Conservation (phyloP, 106 monocot genomes). For the Apostasia ramifera region DNA sequence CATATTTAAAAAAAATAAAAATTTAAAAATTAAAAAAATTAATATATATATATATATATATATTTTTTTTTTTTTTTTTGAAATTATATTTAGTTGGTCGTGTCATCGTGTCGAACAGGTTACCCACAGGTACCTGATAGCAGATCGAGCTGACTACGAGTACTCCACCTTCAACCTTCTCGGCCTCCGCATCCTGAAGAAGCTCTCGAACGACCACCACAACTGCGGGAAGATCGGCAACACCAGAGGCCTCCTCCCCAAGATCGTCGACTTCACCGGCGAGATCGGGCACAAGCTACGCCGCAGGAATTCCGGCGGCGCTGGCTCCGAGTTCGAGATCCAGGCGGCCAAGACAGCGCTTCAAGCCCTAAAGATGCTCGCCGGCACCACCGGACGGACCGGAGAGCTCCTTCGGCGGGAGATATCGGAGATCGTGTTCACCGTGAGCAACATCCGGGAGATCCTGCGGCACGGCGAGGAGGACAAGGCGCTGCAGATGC, state of each 20-base stretch:
- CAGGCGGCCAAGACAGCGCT: conserved; percentile 37
- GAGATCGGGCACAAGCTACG: conserved; percentile 4
- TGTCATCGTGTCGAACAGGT: too few species aligned
- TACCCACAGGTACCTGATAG: neutral
- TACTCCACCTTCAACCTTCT: conserved; percentile 35
- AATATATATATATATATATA: too few species aligned
- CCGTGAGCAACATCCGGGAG: conserved; percentile 51
- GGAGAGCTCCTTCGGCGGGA: conserved; percentile 39
- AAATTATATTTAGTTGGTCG: too few species aligned
- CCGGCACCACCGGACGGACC: conserved; percentile 24
- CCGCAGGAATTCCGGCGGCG: neutral
- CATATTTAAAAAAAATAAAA: too few species aligned
- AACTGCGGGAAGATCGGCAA: conserved; percentile 80
- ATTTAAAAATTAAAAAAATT: too few species aligned
- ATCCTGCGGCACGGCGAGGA: conserved; percentile 40
- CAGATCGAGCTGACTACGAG: conserved; percentile 12
- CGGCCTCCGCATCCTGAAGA: conserved; percentile 71
- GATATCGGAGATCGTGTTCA: conserved; percentile 67
- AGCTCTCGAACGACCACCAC: conserved; percentile 56
- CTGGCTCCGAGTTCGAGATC: conserved; percentile 15
- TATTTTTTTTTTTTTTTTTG: too few species aligned
- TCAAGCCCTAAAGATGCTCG: conserved; percentile 44
- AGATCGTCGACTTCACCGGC: conserved; percentile 62
- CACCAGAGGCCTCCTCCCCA: conserved; percentile 56
- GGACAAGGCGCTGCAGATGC: conserved; percentile 32